Conservation (phyloP, 1,284 basidiomycete species). For the Cryptococcus sp. region DNA sequence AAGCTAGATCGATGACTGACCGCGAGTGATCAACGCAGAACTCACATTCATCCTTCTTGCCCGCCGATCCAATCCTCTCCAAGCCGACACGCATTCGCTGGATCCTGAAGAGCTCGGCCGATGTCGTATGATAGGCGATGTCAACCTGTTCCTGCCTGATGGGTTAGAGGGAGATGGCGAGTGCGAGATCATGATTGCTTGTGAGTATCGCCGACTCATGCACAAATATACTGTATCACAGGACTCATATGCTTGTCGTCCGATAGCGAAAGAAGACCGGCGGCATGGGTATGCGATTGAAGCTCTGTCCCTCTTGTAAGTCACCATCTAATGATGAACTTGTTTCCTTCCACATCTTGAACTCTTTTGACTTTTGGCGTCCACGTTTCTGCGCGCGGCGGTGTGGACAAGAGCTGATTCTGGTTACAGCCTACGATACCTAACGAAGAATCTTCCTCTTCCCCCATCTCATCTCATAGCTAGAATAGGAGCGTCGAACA, state of each 20-base stretch:
- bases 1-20: neutral
- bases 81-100: neutral
- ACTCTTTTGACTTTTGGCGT: no score
- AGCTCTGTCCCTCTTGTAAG: neutral
- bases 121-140: constrained; percentile 83
- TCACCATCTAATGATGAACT: neutral
- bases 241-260: neutral
- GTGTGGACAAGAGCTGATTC: constrained; percentile 15
- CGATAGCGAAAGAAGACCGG: constrained; percentile 6
- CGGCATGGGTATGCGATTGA: neutral
- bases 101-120: constrained; percentile 47
- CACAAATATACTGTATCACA: neutral
- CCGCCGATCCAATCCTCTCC: constrained; percentile 33
- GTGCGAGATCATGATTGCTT: constrained; percentile 80
- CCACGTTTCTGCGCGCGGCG: no score
- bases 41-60: constrained; percentile 87
- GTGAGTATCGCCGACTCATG: constrained; percentile 47
- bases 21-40: constrained; percentile 59
- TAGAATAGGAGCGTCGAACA: constrained; percentile 61
- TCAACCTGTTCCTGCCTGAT: constrained; percentile 82
- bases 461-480: constrained; percentile 56
- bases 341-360: no score
- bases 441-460: constrained; percentile 24
- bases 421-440: constrained; percentile 47
- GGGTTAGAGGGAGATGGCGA: constrained; percentile 62